Percentiles rank a stretch among this genome's conserved stretches.
Evolutionary conservation across 2,329 filamentous ascomycete genomes (phyloP).

Genomic region (Colletotrichum costaricense): DNA sequence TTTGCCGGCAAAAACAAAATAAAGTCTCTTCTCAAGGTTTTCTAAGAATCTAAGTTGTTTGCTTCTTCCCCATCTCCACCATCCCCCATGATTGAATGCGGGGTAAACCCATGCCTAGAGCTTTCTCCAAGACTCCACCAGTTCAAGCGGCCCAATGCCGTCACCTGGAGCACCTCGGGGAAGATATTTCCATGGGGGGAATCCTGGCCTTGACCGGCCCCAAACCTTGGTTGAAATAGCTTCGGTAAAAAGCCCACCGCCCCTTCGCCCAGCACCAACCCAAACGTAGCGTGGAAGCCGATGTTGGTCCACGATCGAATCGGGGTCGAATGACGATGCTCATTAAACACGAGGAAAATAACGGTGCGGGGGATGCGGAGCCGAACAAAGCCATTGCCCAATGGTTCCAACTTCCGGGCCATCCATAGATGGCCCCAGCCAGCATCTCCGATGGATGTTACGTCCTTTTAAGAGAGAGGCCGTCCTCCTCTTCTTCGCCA

Average conservation of each 20-base stretch:
- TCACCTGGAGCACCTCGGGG: slow-evolving; percentile 1
- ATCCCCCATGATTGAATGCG: slow-evolving; percentile 11
- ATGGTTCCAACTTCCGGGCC: not conserved
- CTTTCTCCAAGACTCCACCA: slow-evolving; percentile 15
- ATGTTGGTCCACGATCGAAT: not conserved
- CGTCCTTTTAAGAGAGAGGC: slow-evolving; percentile 9
- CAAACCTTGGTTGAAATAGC: slow-evolving; percentile 24
- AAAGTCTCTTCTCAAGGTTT: not conserved
- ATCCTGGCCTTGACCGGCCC: not conserved
- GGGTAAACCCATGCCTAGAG: slow-evolving; percentile 7
- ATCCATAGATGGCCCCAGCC: not conserved
- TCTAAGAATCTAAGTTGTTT: not conserved
- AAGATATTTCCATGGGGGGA: not conserved
- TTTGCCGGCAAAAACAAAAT: not conserved
- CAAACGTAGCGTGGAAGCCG: not conserved
- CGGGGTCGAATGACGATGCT: slow-evolving; percentile 21
- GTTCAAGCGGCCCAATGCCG: slow-evolving; percentile 34
- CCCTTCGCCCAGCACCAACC: slow-evolving; percentile 5
- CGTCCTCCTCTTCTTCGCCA: not conserved
- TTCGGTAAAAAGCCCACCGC: slow-evolving; percentile 19
- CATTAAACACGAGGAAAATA: not conserved
- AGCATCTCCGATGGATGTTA: not conserved
- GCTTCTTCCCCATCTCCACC: slow-evolving; percentile 13
- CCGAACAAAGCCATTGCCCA: slow-evolving; percentile 14
- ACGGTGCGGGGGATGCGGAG: slow-evolving; percentile 33